phyloP scores from a whole-genome alignment of 768 basidiomycete species.

The Suillus luteus region DNA sequence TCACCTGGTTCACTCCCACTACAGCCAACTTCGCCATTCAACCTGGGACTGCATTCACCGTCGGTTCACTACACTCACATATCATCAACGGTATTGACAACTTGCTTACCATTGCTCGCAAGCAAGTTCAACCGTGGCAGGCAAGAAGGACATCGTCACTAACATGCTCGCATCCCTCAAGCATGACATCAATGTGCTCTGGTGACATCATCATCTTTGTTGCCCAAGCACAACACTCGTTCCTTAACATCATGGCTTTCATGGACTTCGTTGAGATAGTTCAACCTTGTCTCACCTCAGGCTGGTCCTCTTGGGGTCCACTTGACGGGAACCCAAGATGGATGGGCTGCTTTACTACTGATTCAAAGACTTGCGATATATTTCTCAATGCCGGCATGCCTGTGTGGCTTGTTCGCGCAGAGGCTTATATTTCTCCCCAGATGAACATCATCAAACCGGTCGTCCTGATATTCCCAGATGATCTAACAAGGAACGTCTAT shows the following conservation, averaged over 20 bases:
- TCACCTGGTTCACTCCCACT: no score
- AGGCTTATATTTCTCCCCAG: background rate
- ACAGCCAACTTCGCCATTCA: background rate
- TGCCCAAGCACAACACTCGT: slow-evolving; percentile 5
- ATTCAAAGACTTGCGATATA: slow-evolving; percentile 4
- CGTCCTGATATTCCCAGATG: slow-evolving; percentile 5
- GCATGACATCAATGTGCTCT: slow-evolving; percentile 3
- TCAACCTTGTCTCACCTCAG: slow-evolving; percentile 5
- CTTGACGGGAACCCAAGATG: background rate
- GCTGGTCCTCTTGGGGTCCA: background rate
- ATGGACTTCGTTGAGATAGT: slow-evolving; percentile 15
- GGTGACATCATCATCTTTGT: slow-evolving; percentile 9
- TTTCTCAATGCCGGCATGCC: slow-evolving; percentile 15
- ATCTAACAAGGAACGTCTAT: background rate
- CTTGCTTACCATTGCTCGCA: background rate
- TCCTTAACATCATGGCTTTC: slow-evolving; percentile 13
- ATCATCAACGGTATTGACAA: background rate
- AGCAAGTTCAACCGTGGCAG: slow-evolving; percentile 4
- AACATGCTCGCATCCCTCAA: background rate
- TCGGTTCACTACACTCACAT: background rate
- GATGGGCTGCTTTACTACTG: slow-evolving; percentile 19
- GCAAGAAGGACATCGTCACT: slow-evolving; percentile 4
- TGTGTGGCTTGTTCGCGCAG: slow-evolving; percentile 8
- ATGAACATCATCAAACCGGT: slow-evolving; percentile 13
- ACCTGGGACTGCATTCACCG: slow-evolving; percentile 1